phyloP scores from a whole-genome alignment of 2,329 filamentous ascomycete species.

The Stemphylium beticola region DNA sequence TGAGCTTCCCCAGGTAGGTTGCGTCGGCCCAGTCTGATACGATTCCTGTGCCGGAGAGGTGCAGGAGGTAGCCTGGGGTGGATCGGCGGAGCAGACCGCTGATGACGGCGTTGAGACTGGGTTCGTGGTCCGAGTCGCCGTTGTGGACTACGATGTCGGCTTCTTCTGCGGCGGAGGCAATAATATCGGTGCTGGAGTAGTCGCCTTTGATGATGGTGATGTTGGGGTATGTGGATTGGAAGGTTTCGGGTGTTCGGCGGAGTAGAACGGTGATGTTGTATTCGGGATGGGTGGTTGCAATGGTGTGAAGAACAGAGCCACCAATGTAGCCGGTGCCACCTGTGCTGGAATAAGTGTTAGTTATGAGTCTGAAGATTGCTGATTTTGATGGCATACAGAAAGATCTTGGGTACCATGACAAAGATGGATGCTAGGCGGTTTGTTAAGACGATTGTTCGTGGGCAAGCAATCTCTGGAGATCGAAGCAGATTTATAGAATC shows the following conservation, averaged over 20 bases:
- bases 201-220: conserved; percentile 57
- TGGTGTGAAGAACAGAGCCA: conserved; percentile 57
- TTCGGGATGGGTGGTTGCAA: conserved; percentile 55
- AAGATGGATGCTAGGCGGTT: too few species aligned
- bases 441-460: too few species aligned
- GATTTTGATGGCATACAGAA: conserved; percentile 27
- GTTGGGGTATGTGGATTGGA: conserved; percentile 46
- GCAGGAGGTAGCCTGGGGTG: conserved; percentile 56
- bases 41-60: conserved; percentile 62
- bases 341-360: conserved; percentile 46
- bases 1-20: conserved; percentile 29
- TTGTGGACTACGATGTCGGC: conserved; percentile 59
- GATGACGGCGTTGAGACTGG: conserved; percentile 55
- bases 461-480: too few species aligned
- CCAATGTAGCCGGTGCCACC: conserved; percentile 62
- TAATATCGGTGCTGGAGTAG: conserved; percentile 53
- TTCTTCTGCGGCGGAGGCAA: conserved; percentile 54
- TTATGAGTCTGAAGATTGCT: too few species aligned
- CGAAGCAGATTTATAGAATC: too few species aligned
- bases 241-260: conserved; percentile 44
- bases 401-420: conserved; percentile 39
- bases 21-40: conserved; percentile 53
- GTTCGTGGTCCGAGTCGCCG: conserved; percentile 38
- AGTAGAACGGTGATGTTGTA: conserved; percentile 56
- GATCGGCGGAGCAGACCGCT: conserved; percentile 57